Conservation (phyloP, 208 protist species). For the Angomonas desouzai region DNA sequence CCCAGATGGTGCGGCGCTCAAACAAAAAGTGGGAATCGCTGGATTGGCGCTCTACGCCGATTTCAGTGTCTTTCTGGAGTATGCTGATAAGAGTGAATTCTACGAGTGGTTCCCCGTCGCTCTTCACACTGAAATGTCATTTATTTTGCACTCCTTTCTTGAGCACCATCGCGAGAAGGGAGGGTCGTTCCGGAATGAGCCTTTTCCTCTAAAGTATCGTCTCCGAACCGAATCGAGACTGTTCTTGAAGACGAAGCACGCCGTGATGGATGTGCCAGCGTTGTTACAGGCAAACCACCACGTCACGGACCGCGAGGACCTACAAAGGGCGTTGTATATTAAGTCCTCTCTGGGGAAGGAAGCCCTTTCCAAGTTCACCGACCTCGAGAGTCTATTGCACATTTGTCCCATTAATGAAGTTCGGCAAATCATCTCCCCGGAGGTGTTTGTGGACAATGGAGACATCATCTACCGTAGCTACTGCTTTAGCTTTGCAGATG, state of each 20-base stretch:
- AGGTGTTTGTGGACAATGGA: not conserved
- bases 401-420: conserved; percentile 61
- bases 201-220: no score
- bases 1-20: conserved; percentile 18
- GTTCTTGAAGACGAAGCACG: not conserved
- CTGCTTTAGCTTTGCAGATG: not conserved
- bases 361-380: conserved; percentile 48
- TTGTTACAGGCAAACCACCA: not conserved
- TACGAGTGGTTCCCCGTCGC: conserved; percentile 38
- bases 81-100: conserved; percentile 61
- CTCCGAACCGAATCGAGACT: no score
- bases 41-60: conserved; percentile 50
- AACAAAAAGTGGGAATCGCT: conserved; percentile 30
- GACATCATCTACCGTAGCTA: not conserved
- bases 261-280: no score
- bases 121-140: conserved; percentile 33
- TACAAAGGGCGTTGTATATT: conserved; percentile 40
- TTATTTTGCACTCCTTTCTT: conserved; percentile 19
- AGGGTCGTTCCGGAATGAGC: no score
- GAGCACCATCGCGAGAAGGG: no score
- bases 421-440: not conserved
- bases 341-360: conserved; percentile 48
- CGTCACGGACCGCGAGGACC: not conserved
- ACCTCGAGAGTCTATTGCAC: conserved; percentile 34
- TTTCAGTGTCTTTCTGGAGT: conserved; percentile 36